Base-by-base conservation (phyloP, 352 stramenopile species). In the Phytophthora meadii region DNA sequence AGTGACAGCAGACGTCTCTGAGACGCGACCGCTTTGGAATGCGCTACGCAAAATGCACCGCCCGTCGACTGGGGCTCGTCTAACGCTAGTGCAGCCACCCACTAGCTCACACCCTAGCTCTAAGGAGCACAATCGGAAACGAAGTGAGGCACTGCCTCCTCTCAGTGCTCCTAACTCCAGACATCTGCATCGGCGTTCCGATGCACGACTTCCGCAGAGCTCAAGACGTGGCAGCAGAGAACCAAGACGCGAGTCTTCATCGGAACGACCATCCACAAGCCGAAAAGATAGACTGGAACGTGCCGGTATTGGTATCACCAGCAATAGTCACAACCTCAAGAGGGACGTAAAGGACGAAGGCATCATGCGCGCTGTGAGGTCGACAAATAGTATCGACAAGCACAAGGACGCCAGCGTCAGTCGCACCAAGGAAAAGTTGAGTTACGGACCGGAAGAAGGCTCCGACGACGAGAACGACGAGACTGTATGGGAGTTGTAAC, bases 1-100 rank as follows among this genome's bases (percentile, higher is more conserved):
- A 34, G 53, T 24, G 51, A 28, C 32, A 46, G 6, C 30, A 2
- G 61, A 78, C 37, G 65, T 52, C 9, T 44, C 64, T 9, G 60
- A 79, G 44, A 65, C 61, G 34, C 74, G 70, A 17, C 71, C 74
- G 19, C 67, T 79, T 2, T 79, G 71, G 69, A 79, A 82, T 50
- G 70, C 68, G 19, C 60, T 79, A 10, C 74, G 71, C 6, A 77
- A 82, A 27, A 82, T 79, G 74, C 66, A 82, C 44, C 67, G 49
- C 58, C 57, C 47, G 37, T 61, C 70, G 17, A 27, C 57, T 32
- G n/a, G 39, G 3, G 1, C 65, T 17, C n/a, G 52, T 32, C 24
- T 54, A 34, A 24, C 42, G 34, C 40, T 72, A 8, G 7, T 63
- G 40, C 61, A 69, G 15, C 56, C 54, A 32, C 19, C 53, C 14